phyloP scores from a whole-genome alignment of 352 stramenopile genomes.

The Globisporangium alternatum region DNA sequence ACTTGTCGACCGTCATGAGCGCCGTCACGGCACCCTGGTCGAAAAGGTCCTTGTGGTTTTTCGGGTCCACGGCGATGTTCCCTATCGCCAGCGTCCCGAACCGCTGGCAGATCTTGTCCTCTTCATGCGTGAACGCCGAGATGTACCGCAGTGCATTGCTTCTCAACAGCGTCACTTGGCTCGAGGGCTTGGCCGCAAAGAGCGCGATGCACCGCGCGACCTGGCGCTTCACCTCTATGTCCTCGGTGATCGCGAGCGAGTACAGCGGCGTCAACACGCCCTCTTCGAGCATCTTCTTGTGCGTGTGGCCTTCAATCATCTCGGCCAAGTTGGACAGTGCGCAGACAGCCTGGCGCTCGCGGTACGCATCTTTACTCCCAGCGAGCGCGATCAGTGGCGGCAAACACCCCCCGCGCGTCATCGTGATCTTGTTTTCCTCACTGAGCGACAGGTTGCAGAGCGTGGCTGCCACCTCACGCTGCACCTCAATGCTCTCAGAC shows the following conservation, averaged over 20 bases:
- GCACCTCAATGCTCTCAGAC: slow-evolving; percentile 92
- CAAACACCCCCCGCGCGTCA: slow-evolving; percentile 92
- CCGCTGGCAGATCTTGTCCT: slow-evolving; percentile 79
- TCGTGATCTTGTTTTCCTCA: slow-evolving; percentile 96
- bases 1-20: slow-evolving; percentile 86
- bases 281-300: slow-evolving; percentile 95
- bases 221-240: slow-evolving; percentile 91
- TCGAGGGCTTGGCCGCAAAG: slow-evolving; percentile 91
- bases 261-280: slow-evolving; percentile 89
- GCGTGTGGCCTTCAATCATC: slow-evolving; percentile 94
- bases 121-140: slow-evolving; percentile 76
- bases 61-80: slow-evolving; percentile 87
- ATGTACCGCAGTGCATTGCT: slow-evolving; percentile 89
- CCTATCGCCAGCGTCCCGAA: slow-evolving; percentile 91
- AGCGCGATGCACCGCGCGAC: slow-evolving; percentile 91
- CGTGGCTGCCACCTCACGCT: slow-evolving; percentile 93
- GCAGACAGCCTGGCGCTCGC: slow-evolving; percentile 92
- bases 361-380: slow-evolving; percentile 82
- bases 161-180: slow-evolving; percentile 85
- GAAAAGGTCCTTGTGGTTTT: slow-evolving; percentile 92
- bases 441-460: slow-evolving; percentile 94
- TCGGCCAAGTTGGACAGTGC: slow-evolving; percentile 95
- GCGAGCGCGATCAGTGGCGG: slow-evolving; percentile 89
- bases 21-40: slow-evolving; percentile 88
- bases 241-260: slow-evolving; percentile 57